Percentiles rank a stretch among this genome's conserved stretches.
These are phyloP conservation scores for Coemansia sp. DNA, from an alignment of 192 early-diverging fungal genomes.

Conservation along the genomic window DNA sequence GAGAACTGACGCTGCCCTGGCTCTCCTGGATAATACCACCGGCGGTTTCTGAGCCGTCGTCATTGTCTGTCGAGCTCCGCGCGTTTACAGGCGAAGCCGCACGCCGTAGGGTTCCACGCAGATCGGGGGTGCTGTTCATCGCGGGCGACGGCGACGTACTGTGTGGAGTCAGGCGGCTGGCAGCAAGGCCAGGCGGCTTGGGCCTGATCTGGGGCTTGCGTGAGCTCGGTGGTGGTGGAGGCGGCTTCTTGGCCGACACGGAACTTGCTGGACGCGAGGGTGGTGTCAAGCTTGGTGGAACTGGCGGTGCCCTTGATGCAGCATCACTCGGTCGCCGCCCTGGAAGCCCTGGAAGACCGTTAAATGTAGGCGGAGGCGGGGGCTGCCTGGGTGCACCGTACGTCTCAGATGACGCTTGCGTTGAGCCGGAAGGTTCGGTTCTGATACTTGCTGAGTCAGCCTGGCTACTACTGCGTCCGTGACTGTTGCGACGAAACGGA, in stretches of 20 bases:
- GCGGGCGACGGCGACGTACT: constrained; percentile 25
- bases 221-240: constrained; percentile 40
- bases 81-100: constrained; percentile 13
- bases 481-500: constrained; percentile 39
- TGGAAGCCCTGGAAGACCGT: constrained; percentile 24
- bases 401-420: constrained; percentile 2
- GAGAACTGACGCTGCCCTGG: constrained; percentile 51
- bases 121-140: constrained; percentile 7
- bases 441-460: constrained; percentile 9
- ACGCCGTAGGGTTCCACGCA: constrained; percentile 18
- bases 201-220: constrained; percentile 42
- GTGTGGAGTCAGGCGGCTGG: constrained; percentile 13
- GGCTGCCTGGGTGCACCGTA: constrained; percentile 7
- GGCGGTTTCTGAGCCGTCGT: not conserved
- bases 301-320: constrained; percentile 9
- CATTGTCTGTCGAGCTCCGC: constrained; percentile 25
- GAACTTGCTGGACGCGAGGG: constrained; percentile 29
- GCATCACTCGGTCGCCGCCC: constrained; percentile 41
- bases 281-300: constrained; percentile 19
- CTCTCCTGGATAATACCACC: constrained; percentile 43
- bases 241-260: constrained; percentile 31
- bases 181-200: constrained; percentile 30
- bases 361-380: constrained; percentile 14
- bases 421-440: not conserved
- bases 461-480: constrained; percentile 32